Base-by-base conservation (phyloP, 257 asterid species). In the Solanum appendiculatum region DNA sequence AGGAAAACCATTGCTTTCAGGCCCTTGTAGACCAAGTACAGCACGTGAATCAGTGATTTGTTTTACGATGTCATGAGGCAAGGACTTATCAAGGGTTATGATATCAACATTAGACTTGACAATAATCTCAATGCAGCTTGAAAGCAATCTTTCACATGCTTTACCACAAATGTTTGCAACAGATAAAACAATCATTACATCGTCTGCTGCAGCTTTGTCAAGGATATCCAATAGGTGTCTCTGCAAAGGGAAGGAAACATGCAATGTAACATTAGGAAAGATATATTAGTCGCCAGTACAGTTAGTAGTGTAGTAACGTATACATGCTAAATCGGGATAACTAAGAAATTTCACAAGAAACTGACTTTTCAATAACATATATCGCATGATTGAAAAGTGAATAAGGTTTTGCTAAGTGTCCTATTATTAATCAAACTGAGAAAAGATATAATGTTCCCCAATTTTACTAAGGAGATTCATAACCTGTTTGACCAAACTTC, bases 41-140 rank as follows among this genome's bases (percentile, higher is more conserved):
- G 86, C 72, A 44, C 98, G 93, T 11, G 91, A 88, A 73, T 94
- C 93, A 58, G 90, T 90, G 58, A 96, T 93, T 89, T 89, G 93
- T 87, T 92, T 92, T 68, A 92, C 93, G 23, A 96, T 92, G 54
- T 94, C 94, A 69, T 88, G 92, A 33, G 98, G 96, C 89, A 96
- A 91, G 33, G 94, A 92, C 88, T 92, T 95, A 88, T 94, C 98
- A 85, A 96, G 98, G 54, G 98, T 94, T 88, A 94, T 75, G 77
- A 88, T 85, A 91, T 96, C 99, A 82, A 94, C 92, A 91, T 96
- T 98, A 27, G 99, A 96, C 91, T 92, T 93, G 90, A 94, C 95
- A 87, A 95, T 93, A 88, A 93, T 93, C 85, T 95, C 93, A 9
- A 92, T 91, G 73, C 97, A 92, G 85, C 92, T 94, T 42, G 88